A percentile compares a stretch with the other conserved stretches of the same genome.
Conservation (phyloP, 805 yeast species). For the Cyberlindnera subsufficiens region DNA sequence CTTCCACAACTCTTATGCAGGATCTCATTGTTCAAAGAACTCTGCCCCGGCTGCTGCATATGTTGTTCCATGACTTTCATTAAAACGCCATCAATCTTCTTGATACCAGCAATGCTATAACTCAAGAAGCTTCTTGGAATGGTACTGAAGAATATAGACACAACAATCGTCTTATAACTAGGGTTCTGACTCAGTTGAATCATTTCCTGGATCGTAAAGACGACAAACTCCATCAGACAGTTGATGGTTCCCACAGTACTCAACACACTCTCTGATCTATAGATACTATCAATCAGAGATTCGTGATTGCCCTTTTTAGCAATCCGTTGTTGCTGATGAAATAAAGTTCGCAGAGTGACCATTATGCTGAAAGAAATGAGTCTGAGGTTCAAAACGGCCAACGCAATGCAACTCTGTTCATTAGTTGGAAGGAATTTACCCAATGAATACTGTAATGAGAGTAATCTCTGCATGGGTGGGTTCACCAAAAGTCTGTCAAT, state of each 20-base stretch:
- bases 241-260: conserved; percentile 70
- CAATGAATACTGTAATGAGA: conserved; percentile 62
- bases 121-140: conserved; percentile 63
- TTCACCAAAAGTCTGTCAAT: conserved; percentile 69
- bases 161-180: conserved; percentile 34
- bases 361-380: conserved; percentile 66
- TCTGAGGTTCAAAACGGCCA: conserved; percentile 62
- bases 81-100: conserved; percentile 37
- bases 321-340: conserved; percentile 57
- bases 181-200: conserved; percentile 33
- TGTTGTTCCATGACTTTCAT: conserved; percentile 18
- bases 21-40: conserved; percentile 47
- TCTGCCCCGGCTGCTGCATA: conserved; percentile 4
- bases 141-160: conserved; percentile 59
- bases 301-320: conserved; percentile 41
- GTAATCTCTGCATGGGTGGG: conserved; percentile 70
- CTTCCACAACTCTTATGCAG: conserved; percentile 43
- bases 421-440: conserved; percentile 36
- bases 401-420: conserved; percentile 24
- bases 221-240: conserved; percentile 81
- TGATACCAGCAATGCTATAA: conserved; percentile 62
- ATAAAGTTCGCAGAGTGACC: conserved; percentile 52
- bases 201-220: conserved; percentile 68
- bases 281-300: conserved; percentile 42
- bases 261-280: conserved; percentile 58